Percentiles rank a stretch among this genome's conserved stretches.
Conservation (phyloP, 2,329 filamentous ascomycete genomes). For the Paraphaeosphaeria minitans region DNA sequence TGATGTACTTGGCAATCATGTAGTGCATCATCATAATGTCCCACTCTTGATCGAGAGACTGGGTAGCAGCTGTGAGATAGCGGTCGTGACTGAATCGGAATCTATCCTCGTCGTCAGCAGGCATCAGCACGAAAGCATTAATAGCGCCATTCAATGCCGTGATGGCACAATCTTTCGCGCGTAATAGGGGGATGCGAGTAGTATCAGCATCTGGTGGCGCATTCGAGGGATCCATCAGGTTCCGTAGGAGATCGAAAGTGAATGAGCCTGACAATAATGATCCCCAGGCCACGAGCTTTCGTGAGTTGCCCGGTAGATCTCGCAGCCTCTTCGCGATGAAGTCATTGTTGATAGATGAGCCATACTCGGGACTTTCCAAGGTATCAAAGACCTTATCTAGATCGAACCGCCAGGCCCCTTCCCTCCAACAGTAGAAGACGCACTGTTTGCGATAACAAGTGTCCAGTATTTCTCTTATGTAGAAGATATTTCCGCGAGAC, state of each 20-base stretch:
- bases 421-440: constrained; percentile 88
- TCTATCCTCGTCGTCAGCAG: constrained; percentile 81
- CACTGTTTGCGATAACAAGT: constrained; percentile 85
- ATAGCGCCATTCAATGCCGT: constrained; percentile 82
- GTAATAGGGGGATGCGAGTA: constrained; percentile 54
- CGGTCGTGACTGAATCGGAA: constrained; percentile 89
- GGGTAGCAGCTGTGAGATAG: constrained; percentile 74
- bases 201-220: constrained; percentile 41
- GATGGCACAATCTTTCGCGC: constrained; percentile 71
- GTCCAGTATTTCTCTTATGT: constrained; percentile 87
- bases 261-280: constrained; percentile 82
- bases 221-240: constrained; percentile 74
- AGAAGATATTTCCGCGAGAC: constrained; percentile 86
- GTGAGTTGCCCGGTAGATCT: constrained; percentile 75
- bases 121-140: constrained; percentile 78
- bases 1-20: constrained; percentile 79
- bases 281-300: constrained; percentile 84
- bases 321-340: constrained; percentile 80
- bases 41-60: constrained; percentile 64
- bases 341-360: constrained; percentile 78
- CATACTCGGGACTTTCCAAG: constrained; percentile 78
- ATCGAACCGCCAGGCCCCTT: constrained; percentile 79
- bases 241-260: constrained; percentile 79
- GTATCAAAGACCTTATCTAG: constrained; percentile 84
- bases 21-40: constrained; percentile 74